Evolutionary conservation across 768 basidiomycete genomes (phyloP).

Genomic region (Pisolithus sp.): DNA sequence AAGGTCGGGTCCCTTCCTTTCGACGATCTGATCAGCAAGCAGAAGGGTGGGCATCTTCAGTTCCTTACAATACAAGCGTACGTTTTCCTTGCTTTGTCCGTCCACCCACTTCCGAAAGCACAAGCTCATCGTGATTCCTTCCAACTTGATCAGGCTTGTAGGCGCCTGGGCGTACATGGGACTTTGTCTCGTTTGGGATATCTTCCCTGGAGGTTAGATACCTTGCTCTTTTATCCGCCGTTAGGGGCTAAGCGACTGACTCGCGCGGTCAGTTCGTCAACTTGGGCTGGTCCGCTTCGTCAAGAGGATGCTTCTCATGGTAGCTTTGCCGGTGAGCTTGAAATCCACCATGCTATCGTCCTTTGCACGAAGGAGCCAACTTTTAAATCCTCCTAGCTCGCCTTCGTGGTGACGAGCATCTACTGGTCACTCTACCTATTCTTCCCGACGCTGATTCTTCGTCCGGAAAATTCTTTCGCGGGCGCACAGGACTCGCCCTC

Average conservation of each 20-base stretch:
- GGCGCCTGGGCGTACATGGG: constrained; percentile 37
- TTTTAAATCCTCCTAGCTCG: constrained; percentile 25
- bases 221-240: constrained; percentile 22
- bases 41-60: constrained; percentile 62
- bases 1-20: constrained; percentile 5
- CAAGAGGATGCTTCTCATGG: constrained; percentile 55
- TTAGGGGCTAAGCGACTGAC: background rate
- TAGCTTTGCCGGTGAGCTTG: constrained; percentile 54
- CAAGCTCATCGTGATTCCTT: background rate
- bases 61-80: constrained; percentile 79
- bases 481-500: background rate
- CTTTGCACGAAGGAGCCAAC: background rate
- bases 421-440: constrained; percentile 63
- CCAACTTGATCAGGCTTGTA: constrained; percentile 24
- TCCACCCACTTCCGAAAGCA: background rate
- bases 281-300: constrained; percentile 24
- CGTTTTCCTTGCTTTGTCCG: constrained; percentile 8
- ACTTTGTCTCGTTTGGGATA: constrained; percentile 34
- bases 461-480: background rate
- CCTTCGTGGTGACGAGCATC: constrained; percentile 46
- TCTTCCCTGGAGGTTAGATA: constrained; percentile 29
- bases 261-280: constrained; percentile 1
- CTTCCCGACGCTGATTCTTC: constrained; percentile 54
- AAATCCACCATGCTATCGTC: constrained; percentile 2
- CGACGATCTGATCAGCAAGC: constrained; percentile 30